Conservation (phyloP, 495 filamentous ascomycete genomes). For the Penicillium argentinense region DNA sequence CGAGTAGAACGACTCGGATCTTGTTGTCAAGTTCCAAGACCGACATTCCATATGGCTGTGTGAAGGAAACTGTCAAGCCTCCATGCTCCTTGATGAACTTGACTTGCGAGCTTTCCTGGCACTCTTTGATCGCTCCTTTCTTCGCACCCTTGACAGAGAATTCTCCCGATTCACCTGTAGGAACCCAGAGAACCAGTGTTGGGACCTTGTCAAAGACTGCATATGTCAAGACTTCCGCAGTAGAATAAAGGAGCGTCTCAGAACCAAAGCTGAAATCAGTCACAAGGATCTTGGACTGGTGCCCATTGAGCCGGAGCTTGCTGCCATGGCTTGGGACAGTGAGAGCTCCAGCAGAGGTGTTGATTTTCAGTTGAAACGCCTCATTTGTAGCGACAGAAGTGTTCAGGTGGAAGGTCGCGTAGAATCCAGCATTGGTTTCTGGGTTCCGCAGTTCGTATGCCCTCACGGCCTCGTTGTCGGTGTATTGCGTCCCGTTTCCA, state of each 20-base stretch:
- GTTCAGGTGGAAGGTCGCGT: conserved; percentile 52
- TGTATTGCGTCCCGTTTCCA: conserved; percentile 58
- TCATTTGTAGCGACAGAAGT: conserved; percentile 47
- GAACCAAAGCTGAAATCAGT: conserved; percentile 56
- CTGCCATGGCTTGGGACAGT: conserved; percentile 43
- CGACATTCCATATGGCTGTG: conserved; percentile 46
- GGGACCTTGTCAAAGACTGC: conserved; percentile 46
- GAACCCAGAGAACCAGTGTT: conserved; percentile 54
- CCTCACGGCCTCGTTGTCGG: conserved; percentile 46
- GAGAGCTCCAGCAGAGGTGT: conserved; percentile 53
- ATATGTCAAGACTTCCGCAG: conserved; percentile 58
- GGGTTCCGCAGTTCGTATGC: conserved; percentile 56
- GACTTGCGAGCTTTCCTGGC: conserved; percentile 36
- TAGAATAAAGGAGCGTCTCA: conserved; percentile 57
- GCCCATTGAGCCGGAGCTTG: conserved; percentile 52
- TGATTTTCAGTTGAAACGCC: conserved; percentile 51
- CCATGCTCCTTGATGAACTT: conserved; percentile 33
- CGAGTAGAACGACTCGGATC: conserved; percentile 48
- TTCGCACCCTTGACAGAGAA: conserved; percentile 51
- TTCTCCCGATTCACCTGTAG: conserved; percentile 54
- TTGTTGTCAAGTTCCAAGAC: conserved; percentile 47
- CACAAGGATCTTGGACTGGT: conserved; percentile 60
- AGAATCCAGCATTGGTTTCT: conserved; percentile 55
- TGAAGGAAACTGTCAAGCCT: conserved; percentile 40
- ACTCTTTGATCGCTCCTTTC: conserved; percentile 32